Percentiles rank a stretch among this genome's conserved stretches.
Evolutionary conservation across 2,329 filamentous ascomycete species (phyloP).

Genomic region (Penicillium sclerotigenum): DNA sequence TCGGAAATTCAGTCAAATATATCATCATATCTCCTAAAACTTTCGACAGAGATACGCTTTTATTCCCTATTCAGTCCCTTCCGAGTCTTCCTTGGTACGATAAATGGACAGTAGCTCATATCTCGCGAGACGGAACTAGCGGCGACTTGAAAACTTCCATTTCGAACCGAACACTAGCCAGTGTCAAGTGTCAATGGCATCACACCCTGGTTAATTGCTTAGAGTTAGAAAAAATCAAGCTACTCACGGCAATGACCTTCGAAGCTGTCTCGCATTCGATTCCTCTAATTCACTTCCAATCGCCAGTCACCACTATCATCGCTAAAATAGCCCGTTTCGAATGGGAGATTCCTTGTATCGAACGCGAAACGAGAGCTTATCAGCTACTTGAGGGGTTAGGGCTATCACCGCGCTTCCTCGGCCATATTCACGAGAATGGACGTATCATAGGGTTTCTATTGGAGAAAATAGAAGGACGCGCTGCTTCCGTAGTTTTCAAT

Average conservation of each 20-base stretch:
- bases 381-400: constrained; percentile 20
- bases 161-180: constrained; percentile 22
- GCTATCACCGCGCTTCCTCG: constrained; percentile 37
- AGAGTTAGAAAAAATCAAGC: constrained; percentile 26
- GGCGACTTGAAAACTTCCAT: constrained; percentile 27
- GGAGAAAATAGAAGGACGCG: constrained; percentile 33
- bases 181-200: constrained; percentile 29
- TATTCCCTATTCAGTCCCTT: constrained; percentile 5
- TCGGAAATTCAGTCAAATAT: constrained; percentile 6
- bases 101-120: constrained; percentile 2
- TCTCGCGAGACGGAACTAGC: constrained; percentile 13
- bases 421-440: constrained; percentile 20
- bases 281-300: constrained; percentile 13
- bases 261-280: constrained; percentile 23
- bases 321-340: constrained; percentile 37
- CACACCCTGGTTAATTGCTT: constrained; percentile 24
- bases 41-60: constrained; percentile 7
- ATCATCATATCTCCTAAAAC: constrained; percentile 4
- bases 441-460: constrained; percentile 38
- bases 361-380: constrained; percentile 33
- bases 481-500: constrained; percentile 14
- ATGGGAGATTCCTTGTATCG: constrained; percentile 35
- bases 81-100: constrained; percentile 5
- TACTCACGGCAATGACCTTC: constrained; percentile 26
- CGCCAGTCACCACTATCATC: constrained; percentile 25